Conservation (phyloP, 23 red algal species). For the Cyanidiococcus yangmingshanensis region DNA sequence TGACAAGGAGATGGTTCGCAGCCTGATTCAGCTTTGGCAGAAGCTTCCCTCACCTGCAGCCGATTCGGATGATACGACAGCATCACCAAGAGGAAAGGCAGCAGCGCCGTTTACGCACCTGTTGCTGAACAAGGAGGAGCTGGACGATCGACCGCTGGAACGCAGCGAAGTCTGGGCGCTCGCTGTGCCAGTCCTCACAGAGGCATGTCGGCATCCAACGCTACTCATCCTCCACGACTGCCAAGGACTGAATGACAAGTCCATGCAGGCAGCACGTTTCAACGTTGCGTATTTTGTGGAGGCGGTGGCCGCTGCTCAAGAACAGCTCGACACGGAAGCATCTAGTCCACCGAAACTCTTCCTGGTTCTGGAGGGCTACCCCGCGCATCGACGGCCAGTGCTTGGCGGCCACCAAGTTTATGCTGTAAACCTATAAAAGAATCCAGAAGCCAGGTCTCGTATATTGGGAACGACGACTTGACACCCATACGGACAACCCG, state of each 20-base stretch:
- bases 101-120: not conserved
- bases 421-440: not conserved
- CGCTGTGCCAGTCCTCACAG: not conserved
- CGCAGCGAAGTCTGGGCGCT: not conserved
- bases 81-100: not conserved
- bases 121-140: not conserved
- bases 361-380: not conserved
- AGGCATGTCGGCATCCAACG: not conserved
- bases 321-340: not conserved
- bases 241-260: not conserved
- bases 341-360: not conserved
- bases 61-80: not conserved
- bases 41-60: not conserved
- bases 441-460: not conserved
- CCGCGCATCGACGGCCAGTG: not conserved
- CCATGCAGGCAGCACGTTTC: not conserved
- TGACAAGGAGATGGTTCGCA: not conserved
- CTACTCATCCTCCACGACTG: not conserved
- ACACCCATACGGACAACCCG: no score
- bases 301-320: not conserved
- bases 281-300: conserved; percentile 16
- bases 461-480: no score
- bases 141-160: not conserved
- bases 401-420: conserved; percentile 12
- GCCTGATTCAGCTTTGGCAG: not conserved